Evolutionary conservation across 1,284 basidiomycete species (phyloP), one percentile per base, ranked within the genome.

Genomic region (Athelia psychrophila): DNA sequence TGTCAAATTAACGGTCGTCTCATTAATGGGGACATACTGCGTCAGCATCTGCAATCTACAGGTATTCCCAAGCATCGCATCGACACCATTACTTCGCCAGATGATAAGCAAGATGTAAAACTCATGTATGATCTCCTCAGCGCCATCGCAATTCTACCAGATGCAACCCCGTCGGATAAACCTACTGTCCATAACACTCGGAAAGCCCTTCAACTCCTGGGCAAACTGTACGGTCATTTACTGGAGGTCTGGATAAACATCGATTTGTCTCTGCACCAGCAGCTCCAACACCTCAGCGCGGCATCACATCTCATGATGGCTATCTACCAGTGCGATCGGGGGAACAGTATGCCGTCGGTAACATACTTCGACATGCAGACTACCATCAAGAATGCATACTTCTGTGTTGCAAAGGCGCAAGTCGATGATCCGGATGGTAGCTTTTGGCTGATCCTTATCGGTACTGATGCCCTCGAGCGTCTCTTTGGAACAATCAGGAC

Each of bases 311-410:
- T 68, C 3, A 27, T 63, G 6, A 54, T 71, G 12, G 61, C 63
- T 2, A 47, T 72, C 2, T 65, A 64, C 46, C 15, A 47, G 2
- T 23, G 55, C 2, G 53, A 62, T 20, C 54, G 56, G 12, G 55
- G 38, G n/a, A 42, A 22, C 38, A 8, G 30, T 49, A 62, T 72
- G 6, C 66, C 64, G 0, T 56, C 55, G 0, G 59, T 58, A 36
- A 53, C 61, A 0, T 72, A 62, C 54, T 50, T 62, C 27, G 63
- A 71, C 42, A 52, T 65, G 18, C 60, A 62, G 59, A 54, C 54
- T 5, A 68, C 68, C 63, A 60, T 71, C 32, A 70, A 71, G 52
- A 70, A 68, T 55, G 60, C 58, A 0, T 69, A 58, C 48, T 71
- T 71, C 53, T 68, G 64, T n/a, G 38, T 42, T 5, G 38, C 20